Conservation (phyloP, 441 rosid species). For the Euphorbia schlechtendalii region DNA sequence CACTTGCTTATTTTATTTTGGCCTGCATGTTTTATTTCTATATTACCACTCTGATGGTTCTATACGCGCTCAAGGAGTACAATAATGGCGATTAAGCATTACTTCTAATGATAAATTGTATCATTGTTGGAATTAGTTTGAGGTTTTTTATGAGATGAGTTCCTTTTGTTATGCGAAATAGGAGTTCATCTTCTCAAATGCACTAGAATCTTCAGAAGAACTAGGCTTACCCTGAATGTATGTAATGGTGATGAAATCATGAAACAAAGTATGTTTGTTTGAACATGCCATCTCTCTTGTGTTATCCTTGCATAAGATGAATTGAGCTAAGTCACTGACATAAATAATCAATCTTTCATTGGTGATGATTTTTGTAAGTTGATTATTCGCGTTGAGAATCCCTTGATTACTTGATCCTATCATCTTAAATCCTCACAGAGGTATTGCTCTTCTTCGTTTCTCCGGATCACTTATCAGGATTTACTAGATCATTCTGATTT, state of each 20-base stretch:
- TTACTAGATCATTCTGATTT: constrained; percentile 12
- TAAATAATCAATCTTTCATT: background rate
- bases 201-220: background rate
- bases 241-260: background rate
- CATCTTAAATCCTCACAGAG: background rate
- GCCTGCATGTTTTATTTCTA: background rate
- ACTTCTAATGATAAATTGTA: background rate
- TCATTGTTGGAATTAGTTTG: background rate
- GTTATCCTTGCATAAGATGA: constrained; percentile 6
- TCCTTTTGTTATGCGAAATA: background rate
- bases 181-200: background rate
- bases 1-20: no score
- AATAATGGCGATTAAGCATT: background rate
- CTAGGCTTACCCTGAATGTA: background rate
- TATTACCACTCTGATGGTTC: background rate
- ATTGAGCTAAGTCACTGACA: background rate
- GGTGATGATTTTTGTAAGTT: background rate
- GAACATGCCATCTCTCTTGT: background rate
- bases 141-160: background rate
- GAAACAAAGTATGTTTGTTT: background rate
- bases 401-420: constrained; percentile 3
- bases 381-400: constrained; percentile 3
- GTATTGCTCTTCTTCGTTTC: background rate
- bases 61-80: background rate
- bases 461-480: constrained; percentile 1